Percentiles rank a stretch among this genome's conserved stretches.
phyloP scores from a whole-genome alignment of 495 filamentous ascomycete genomes.

The Trichoderma erinaceum region DNA sequence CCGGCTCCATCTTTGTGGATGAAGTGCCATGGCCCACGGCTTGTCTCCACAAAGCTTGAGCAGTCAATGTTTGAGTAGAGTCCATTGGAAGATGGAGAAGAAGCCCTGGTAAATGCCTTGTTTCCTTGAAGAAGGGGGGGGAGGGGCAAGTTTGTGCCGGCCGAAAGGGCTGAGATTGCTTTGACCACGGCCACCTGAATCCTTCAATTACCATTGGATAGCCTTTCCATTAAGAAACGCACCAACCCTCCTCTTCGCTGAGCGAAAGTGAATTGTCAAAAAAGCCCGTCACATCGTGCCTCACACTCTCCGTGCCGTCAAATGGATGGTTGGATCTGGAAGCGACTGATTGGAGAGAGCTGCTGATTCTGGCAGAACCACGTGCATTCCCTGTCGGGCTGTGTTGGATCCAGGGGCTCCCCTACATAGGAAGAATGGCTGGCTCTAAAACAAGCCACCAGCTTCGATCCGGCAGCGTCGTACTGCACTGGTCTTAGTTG shows the following conservation, averaged over 20 bases:
- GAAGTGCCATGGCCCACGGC: no score
- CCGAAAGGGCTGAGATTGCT: background rate
- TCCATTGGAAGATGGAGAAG: no score
- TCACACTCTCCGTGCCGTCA: background rate
- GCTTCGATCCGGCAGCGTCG: background rate
- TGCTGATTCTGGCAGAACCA: background rate
- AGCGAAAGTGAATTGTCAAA: background rate
- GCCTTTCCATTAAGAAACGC: no score
- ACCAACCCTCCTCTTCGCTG: background rate
- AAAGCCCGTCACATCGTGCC: background rate
- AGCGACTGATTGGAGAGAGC: background rate
- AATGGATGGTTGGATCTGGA: background rate
- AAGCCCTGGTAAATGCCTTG: no score
- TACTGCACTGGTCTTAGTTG: background rate
- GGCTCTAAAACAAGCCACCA: conserved; percentile 3
- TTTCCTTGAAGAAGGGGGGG: no score
- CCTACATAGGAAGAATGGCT: background rate
- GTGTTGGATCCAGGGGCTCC: conserved; percentile 9
- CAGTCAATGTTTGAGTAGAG: no score
- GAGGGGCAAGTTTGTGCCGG: no score
- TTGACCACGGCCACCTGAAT: background rate
- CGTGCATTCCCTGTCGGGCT: background rate
- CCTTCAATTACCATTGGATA: no score
- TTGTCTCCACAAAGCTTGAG: no score
- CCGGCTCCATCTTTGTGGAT: no score